These are phyloP conservation scores for Didymella lethalis DNA, from an alignment of 2,329 filamentous ascomycete species.

Conservation along the genomic window DNA sequence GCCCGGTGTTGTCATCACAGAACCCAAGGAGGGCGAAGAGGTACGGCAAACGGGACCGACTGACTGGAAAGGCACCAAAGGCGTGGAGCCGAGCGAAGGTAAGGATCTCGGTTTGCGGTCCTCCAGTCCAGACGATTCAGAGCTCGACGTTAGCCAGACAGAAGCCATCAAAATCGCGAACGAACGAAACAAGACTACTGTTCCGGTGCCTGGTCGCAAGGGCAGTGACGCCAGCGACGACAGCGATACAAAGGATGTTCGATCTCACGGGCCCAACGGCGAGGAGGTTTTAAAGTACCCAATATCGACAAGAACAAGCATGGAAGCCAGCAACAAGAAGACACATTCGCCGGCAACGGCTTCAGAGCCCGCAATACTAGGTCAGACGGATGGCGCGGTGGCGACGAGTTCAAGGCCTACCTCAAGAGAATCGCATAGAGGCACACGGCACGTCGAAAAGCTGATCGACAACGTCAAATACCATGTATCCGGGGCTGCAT, in stretches of 20 bases:
- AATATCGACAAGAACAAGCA: conserved; percentile 27
- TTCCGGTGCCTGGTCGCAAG: conserved; percentile 38
- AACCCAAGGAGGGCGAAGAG: conserved; percentile 71
- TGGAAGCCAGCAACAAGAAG: conserved; percentile 27
- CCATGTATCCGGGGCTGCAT: conserved; percentile 41
- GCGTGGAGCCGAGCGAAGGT: conserved; percentile 55
- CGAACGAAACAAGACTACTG: conserved; percentile 31
- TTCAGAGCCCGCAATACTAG: conserved; percentile 28
- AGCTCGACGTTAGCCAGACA: conserved; percentile 73
- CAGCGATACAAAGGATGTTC: conserved; percentile 51
- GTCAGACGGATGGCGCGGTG: conserved; percentile 25
- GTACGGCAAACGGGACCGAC: conserved; percentile 74
- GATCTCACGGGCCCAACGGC: conserved; percentile 48
- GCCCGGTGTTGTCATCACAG: conserved; percentile 61
- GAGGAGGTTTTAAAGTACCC: conserved; percentile 44
- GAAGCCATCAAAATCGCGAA: conserved; percentile 68
- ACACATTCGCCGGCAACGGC: conserved; percentile 23
- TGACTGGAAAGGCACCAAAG: conserved; percentile 73
- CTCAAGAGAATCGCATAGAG: conserved; percentile 31
- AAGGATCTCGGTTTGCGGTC: conserved; percentile 74
- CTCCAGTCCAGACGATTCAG: conserved; percentile 65
- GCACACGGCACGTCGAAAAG: conserved; percentile 27
- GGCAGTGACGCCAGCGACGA: conserved; percentile 43
- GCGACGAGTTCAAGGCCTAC: conserved; percentile 2
- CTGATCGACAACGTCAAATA: conserved; percentile 42